Conservation (phyloP, 441 rosid genomes). For the Gossypium schwendimanii region DNA sequence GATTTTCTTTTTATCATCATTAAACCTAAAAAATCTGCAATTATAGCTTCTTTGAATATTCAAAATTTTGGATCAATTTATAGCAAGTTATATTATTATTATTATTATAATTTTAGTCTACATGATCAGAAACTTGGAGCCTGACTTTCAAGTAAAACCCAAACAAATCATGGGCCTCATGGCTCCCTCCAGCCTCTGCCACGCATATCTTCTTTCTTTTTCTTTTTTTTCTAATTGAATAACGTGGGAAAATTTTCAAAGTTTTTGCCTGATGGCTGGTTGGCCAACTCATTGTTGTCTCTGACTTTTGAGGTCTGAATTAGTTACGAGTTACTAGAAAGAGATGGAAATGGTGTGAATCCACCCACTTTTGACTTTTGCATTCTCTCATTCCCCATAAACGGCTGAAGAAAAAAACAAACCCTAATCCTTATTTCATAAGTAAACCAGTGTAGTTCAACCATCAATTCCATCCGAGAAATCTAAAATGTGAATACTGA, state of each 20-base stretch:
- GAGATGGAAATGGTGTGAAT: background rate
- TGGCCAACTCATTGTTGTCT: background rate
- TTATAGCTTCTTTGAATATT: background rate
- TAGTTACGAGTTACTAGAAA: background rate
- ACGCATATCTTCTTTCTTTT: background rate
- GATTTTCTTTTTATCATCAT: constrained; percentile 18
- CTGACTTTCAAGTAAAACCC: background rate
- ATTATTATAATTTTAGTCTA: background rate
- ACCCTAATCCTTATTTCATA: background rate
- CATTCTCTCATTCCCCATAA: background rate
- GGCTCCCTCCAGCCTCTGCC: background rate
- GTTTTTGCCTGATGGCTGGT: background rate
- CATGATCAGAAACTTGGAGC: background rate
- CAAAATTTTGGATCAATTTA: background rate
- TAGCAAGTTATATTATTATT: background rate
- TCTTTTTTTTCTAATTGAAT: background rate
- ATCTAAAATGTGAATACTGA: too few relatives aligned
- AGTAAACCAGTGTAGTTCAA: background rate
- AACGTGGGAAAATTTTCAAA: background rate
- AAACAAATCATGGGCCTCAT: background rate
- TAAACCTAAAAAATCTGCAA: constrained; percentile 6
- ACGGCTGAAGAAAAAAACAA: background rate
- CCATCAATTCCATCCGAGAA: too few relatives aligned
- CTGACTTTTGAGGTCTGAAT: background rate
- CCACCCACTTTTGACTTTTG: background rate